phyloP scores from a whole-genome alignment of 371 early-diverging fungal genomes.

The Mortierella sp. region DNA sequence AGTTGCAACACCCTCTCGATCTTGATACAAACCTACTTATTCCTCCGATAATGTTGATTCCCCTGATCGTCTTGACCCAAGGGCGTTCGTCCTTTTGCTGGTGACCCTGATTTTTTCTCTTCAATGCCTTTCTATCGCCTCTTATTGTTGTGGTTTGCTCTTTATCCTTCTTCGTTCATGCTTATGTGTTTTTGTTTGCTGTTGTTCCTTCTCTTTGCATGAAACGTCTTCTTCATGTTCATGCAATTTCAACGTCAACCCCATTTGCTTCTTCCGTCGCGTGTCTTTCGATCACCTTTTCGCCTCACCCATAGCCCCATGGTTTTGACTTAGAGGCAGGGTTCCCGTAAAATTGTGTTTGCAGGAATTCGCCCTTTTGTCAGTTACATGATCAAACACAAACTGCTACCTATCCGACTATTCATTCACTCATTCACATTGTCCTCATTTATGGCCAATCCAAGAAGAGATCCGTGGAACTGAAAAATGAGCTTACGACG shows the following conservation, averaged over 20 bases:
- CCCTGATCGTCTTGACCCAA: not conserved
- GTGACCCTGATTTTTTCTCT: not conserved
- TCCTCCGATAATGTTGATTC: not conserved
- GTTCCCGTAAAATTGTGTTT: too few relatives aligned
- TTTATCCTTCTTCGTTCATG: too few relatives aligned
- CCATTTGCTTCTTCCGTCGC: too few relatives aligned
- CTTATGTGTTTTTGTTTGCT: too few relatives aligned
- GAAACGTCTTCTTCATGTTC: too few relatives aligned
- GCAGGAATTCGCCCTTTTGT: too few relatives aligned
- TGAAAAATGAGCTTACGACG: not conserved
- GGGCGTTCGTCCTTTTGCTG: not conserved
- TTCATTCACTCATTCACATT: not conserved
- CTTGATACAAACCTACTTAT: not conserved
- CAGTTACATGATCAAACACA: not conserved
- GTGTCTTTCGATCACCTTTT: too few relatives aligned
- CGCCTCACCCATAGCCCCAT: too few relatives aligned
- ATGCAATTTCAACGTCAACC: too few relatives aligned
- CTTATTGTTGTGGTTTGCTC: not conserved
- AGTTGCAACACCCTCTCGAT: not conserved
- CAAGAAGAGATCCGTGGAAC: not conserved
- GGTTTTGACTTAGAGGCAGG: too few relatives aligned
- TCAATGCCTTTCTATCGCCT: too few relatives aligned
- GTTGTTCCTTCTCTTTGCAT: too few relatives aligned
- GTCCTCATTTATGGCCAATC: slow-evolving; percentile 1
- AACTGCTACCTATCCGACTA: not conserved